Evolutionary conservation across 176 grass and related monocot genomes (phyloP), one percentile per base, ranked within the genome.

Genomic region (Bonia amplexicaulis): DNA sequence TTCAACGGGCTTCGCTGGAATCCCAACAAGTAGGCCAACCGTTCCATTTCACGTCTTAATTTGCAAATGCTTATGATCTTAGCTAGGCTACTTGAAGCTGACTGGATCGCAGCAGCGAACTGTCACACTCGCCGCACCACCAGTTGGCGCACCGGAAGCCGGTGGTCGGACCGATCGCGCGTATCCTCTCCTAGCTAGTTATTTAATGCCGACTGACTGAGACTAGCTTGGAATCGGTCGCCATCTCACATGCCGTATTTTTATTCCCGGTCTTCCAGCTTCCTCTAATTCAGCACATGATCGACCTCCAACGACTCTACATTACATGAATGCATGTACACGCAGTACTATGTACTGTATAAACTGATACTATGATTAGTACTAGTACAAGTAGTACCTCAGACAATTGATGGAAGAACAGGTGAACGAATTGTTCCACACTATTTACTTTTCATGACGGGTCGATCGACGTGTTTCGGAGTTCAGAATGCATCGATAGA

Each of bases 1-100:
- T 52, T 88, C 79, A 82, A 82, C 85, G 72, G 67, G 73, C 72
- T 77, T 70, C 29, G 79, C 72, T 72, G 73, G 84, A 78, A 78
- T 86, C 83, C 83, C 79, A 42, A 44, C 78, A 69, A 66, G 88
- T 90, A 46, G 78, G 72, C 83, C 78, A 90, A 86, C 83, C 16
- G 15, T 49, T 11, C 9, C 22, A 11, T 58, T n/a, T 58, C 20
- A 10, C 22, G 4, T 58, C 8, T 23, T 58, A 58, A 58, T n/a
- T 1, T n/a, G 54, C 54, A 57, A 57, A 9, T 57, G 20, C 8
- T 57, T 57, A 20, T 12, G 68, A 55, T 49, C 67, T 17, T 57
- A 31, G 64, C 17, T 35, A 61, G 61, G 12, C 7, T 19, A 73
- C 80, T 52, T 27, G 19, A 73, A 46, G 39, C 65, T 49, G 71